Base-by-base conservation (phyloP, 306 rosid genomes). In the Pyrus communis region DNA sequence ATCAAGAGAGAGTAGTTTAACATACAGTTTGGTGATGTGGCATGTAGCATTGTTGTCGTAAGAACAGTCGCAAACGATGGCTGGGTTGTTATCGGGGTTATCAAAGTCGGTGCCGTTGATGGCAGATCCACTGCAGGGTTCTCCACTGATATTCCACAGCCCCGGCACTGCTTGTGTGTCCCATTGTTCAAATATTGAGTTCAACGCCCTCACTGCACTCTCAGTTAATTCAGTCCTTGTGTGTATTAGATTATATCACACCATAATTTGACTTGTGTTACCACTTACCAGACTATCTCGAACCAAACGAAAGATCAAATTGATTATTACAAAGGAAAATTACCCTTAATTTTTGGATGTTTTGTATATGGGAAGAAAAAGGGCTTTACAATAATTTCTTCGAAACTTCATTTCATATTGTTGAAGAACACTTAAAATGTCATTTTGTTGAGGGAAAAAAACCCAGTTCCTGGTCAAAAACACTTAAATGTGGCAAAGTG, bases 151-250 rank as follows among this genome's bases (percentile, higher is more conserved):
- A 14, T 82, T 82, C 79, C 85, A 82, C 25, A 62, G 66, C 4
- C 65, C 23, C 0, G 38, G 0, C 35, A 5, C 40, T 3, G 75
- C n/a, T 22, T 59, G 71, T 28, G 42, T 15, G 11, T 68, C 63
- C 85, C 82, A 82, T 68, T 67, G 31, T 60, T 49, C n/a, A 61
- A 82, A 68, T 77, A 82, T 35, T 1, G 76, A 57, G 73, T 77
- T 82, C 68, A 82, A 79, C 12, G 85, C 85, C 42, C 19, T 68
- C 51, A 60, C 82, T 82, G 79, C n/a, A n/a, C n/a, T n/a, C 46
- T 57, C 45, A 35, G 9, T 35, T 35, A 35, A 35, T 72, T n/a
- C 33, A 42, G 11, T 7, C 19, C 9, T 68, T 68, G 54, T 19
- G 52, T 22, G 12, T 22, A 68, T 67, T 17, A 57, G 2, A 57